Conservation (phyloP, 768 basidiomycete species). For the Psilocybe sp. region DNA sequence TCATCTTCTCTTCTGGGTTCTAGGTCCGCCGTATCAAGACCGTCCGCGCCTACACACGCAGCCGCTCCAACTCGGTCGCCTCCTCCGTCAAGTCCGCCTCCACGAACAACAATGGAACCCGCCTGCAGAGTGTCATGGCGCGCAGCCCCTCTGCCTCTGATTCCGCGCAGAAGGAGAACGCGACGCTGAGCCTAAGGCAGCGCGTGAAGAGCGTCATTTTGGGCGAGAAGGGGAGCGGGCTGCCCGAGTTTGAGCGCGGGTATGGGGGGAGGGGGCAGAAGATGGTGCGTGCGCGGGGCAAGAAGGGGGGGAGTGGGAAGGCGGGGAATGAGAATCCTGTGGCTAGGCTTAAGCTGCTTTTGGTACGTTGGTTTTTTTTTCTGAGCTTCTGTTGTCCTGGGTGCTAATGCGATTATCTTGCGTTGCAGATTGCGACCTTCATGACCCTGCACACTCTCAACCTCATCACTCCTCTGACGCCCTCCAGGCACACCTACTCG, state of each 20-base stretch:
- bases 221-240: constrained; percentile 38
- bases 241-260: constrained; percentile 23
- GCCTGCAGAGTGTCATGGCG: constrained; percentile 13
- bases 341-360: constrained; percentile 81
- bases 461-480: constrained; percentile 86
- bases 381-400: neutral
- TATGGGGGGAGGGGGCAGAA: constrained; percentile 5
- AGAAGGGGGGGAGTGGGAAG: constrained; percentile 24
- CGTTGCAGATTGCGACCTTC: constrained; percentile 78
- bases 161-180: no score
- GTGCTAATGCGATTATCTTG: neutral
- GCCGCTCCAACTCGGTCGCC: constrained; percentile 14
- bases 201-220: constrained; percentile 25
- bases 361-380: constrained; percentile 45
- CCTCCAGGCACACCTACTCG: constrained; percentile 39
- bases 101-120: no score
- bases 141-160: no score
- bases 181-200: constrained; percentile 33
- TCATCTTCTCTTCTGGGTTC: neutral
- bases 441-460: constrained; percentile 89
- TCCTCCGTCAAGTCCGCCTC: no score
- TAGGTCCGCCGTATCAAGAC: constrained; percentile 73
- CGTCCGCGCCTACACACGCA: constrained; percentile 45
- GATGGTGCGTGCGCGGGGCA: constrained; percentile 9
- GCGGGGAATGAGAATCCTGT: constrained; percentile 75